Conservation (phyloP, 2,329 filamentous ascomycete species). For the Microascus cirrosus region DNA sequence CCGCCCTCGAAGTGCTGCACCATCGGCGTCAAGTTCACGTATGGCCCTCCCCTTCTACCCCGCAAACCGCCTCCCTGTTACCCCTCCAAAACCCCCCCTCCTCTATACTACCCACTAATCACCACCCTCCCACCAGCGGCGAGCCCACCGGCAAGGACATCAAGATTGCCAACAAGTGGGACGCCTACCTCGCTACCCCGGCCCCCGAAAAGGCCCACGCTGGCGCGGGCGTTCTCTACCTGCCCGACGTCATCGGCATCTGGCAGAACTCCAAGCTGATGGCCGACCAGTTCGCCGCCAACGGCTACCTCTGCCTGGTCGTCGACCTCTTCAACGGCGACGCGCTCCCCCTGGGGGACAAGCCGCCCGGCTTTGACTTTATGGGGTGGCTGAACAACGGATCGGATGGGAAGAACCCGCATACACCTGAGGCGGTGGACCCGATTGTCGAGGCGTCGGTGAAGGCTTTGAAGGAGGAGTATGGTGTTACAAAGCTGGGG, state of each 20-base stretch:
- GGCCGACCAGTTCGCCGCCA: conserved; percentile 23
- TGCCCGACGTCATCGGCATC: conserved; percentile 39
- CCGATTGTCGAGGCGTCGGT: conserved; percentile 23
- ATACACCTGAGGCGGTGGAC: conserved; percentile 16
- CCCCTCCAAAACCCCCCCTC: not conserved
- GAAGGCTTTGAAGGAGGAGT: conserved; percentile 44
- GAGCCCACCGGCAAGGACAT: conserved; percentile 31
- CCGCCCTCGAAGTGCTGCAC: conserved; percentile 32
- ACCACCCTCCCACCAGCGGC: conserved; percentile 27
- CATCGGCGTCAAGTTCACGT: conserved; percentile 32
- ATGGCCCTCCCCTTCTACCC: conserved; percentile 10
- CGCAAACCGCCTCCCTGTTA: not conserved
- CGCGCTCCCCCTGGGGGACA: conserved; percentile 31
- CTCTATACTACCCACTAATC: not conserved
- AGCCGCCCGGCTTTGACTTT: conserved; percentile 13
- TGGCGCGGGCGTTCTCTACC: conserved; percentile 25
- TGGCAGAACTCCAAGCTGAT: conserved; percentile 27
- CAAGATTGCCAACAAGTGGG: conserved; percentile 31
- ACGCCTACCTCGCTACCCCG: conserved; percentile 40
- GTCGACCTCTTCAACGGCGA: conserved; percentile 22
- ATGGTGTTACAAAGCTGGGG: conserved; percentile 47
- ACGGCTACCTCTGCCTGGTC: conserved; percentile 20
- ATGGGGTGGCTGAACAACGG: conserved; percentile 23
- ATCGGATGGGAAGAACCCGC: conserved; percentile 33
- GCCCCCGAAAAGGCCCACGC: conserved; percentile 14